Evolutionary conservation across 2,329 filamentous ascomycete genomes (phyloP).

Genomic region (Blumeriella jaapii): DNA sequence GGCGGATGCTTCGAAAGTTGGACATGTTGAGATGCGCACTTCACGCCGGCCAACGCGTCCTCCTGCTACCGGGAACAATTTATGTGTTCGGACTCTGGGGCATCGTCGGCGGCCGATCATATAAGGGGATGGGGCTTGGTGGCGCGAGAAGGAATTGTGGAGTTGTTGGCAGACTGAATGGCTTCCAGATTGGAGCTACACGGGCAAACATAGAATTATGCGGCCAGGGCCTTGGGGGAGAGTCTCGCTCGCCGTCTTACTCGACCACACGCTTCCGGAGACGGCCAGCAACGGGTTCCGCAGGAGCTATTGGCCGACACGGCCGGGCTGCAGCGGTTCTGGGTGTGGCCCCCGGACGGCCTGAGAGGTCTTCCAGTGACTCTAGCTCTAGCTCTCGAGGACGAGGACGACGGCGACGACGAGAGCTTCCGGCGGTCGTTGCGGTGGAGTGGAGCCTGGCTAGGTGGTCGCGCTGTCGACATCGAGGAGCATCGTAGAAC

Average conservation of each 20-base stretch:
- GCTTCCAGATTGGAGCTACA: too few species aligned
- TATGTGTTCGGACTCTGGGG: background rate
- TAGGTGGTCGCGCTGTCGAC: background rate
- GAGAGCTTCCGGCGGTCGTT: too few species aligned
- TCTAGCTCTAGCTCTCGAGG: too few species aligned
- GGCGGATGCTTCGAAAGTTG: conserved; percentile 23
- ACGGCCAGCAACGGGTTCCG: too few species aligned
- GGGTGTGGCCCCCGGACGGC: too few species aligned
- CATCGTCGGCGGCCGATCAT: conserved; percentile 1
- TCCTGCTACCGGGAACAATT: background rate
- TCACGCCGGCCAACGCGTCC: background rate
- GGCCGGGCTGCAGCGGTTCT: too few species aligned
- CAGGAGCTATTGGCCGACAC: too few species aligned
- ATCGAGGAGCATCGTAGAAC: background rate
- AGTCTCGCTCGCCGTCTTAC: background rate
- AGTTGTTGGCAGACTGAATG: conserved; percentile 10
- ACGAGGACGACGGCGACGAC: background rate
- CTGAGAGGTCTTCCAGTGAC: too few species aligned
- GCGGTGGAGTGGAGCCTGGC: background rate
- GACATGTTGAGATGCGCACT: conserved; percentile 17
- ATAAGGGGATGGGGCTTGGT: conserved; percentile 7
- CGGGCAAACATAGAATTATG: too few species aligned
- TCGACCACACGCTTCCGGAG: too few species aligned
- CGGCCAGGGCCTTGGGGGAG: too few species aligned
- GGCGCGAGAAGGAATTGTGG: conserved; percentile 4